Evolutionary conservation across 768 basidiomycete genomes (phyloP).

Genomic region (Boletus subparvulus): DNA sequence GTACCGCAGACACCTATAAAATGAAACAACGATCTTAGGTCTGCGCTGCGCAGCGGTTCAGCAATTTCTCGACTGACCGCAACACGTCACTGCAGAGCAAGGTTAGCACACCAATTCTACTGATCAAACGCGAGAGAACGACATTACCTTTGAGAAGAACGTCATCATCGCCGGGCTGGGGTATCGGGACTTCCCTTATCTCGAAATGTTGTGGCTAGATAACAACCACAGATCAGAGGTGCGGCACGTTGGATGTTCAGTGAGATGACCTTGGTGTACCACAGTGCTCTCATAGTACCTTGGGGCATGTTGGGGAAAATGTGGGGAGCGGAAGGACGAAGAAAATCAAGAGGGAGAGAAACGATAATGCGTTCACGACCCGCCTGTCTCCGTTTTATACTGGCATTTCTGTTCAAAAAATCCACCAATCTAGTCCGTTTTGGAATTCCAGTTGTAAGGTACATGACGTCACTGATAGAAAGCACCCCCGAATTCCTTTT

Average conservation of each 20-base stretch:
- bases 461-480: conserved; percentile 26
- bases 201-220: conserved; percentile 64
- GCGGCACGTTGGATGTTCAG: background rate
- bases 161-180: conserved; percentile 63
- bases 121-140: background rate
- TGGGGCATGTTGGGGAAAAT: conserved; percentile 42
- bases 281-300: conserved; percentile 73
- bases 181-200: conserved; percentile 66
- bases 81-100: conserved; percentile 38
- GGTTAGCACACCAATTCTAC: conserved; percentile 1
- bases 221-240: conserved; percentile 10
- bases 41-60: background rate
- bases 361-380: background rate
- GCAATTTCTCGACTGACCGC: conserved; percentile 34
- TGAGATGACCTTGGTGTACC: conserved; percentile 58
- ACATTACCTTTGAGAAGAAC: conserved; percentile 68
- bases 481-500: conserved; percentile 11
- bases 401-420: conserved; percentile 10
- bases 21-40: background rate
- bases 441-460: conserved; percentile 14
- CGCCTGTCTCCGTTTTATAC: conserved; percentile 21
- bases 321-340: background rate
- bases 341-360: conserved; percentile 4
- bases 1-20: conserved; percentile 55
- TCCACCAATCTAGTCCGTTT: conserved; percentile 12